Evolutionary conservation across 352 stramenopile species (phyloP), one percentile per base, ranked within the genome.

Genomic region (Phytophthora pseudosyringae): DNA sequence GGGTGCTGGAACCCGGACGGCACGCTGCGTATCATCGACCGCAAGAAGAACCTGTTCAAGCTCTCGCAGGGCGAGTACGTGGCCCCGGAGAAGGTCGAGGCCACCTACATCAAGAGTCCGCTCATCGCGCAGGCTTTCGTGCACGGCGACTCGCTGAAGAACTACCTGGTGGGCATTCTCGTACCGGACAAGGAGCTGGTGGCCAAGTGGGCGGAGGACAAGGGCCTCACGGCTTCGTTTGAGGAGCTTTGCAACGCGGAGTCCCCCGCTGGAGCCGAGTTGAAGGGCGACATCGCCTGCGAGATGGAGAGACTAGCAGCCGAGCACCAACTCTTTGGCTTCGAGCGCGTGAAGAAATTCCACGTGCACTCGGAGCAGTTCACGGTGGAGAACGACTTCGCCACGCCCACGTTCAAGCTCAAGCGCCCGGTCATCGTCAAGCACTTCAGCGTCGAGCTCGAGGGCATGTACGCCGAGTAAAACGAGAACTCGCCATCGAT

Each of bases 361-460:
- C 74, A 97, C 61, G 64, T 98, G 39, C 80, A 97, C 65, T 59
- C 81, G 4, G 83, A 95, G 35, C 71, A 87, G 15, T 98, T 98
- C 70, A 89, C 76, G 1, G 78, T 93, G 10, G 94, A 98, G 36
- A 98, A 98, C 73, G 84, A 88, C 48, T 77, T 98, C 31, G 69
- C 98, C 25, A 99, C 97, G n/a, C 95, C 97, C 10, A 99, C 97
- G 2, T 98, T 98, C 78, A 99, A 99, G 67, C 85, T 98, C 68
- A 99, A 98, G 78, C 79, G 97, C 0, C 82, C 85, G 35, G 72
- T 98, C 60, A 87, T 98, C 10, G 82, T 96, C 31, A 84, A 97
- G 55, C 76, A 74, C 21, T 97, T 98, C 52, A 25, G 76, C 25
- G 64, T 87, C n/a, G 52, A 97, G 31, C 92, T 98, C 48, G 67